phyloP scores from a whole-genome alignment of 345 rosid species.

The Zanthoxylum bungeanum region DNA sequence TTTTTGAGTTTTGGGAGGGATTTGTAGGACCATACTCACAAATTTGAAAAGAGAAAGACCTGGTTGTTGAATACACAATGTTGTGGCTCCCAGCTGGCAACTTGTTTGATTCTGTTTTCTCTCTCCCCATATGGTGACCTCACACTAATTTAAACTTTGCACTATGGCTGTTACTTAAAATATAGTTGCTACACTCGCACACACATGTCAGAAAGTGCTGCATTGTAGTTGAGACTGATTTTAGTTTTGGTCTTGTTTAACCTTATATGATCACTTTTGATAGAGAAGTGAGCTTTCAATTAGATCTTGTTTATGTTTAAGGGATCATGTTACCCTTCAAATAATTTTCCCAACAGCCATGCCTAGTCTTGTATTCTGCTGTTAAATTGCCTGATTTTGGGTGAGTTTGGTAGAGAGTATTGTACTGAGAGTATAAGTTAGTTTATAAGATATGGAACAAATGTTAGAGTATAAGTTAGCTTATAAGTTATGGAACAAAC shows the following conservation, averaged over 20 bases:
- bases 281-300: neutral
- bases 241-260: neutral
- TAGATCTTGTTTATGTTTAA: no score
- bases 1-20: neutral
- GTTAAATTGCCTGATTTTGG: neutral
- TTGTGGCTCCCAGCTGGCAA: neutral
- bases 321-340: no score
- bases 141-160: neutral
- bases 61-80: no score
- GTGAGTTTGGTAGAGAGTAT: no score
- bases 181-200: neutral
- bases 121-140: neutral
- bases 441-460: no score
- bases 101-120: neutral
- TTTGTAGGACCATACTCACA: neutral
- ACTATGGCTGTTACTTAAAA: neutral
- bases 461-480: no score
- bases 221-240: neutral
- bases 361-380: neutral
- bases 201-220: neutral
- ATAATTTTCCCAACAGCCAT: no score
- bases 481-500: no score
- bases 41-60: no score
- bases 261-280: neutral
- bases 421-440: no score